Evolutionary conservation across 2,329 filamentous ascomycete species (phyloP).

Genomic region (Didymellaceae sp.): DNA sequence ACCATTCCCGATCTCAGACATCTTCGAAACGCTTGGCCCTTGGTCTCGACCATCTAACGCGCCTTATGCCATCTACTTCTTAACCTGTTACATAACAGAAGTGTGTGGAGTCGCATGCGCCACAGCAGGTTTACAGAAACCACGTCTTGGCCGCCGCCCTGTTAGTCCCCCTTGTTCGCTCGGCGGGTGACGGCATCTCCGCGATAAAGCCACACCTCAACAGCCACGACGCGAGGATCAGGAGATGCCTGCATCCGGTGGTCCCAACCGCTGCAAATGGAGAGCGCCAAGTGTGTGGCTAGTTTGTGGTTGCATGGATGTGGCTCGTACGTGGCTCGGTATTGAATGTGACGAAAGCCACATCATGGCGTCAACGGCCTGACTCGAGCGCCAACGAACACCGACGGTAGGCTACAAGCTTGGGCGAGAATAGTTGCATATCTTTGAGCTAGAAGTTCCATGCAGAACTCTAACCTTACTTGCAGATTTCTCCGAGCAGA

Average conservation of each 20-base stretch:
- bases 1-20: constrained; percentile 6
- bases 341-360: constrained; percentile 7
- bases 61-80: constrained; percentile 6
- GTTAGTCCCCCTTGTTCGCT: constrained; percentile 8
- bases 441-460: constrained; percentile 13
- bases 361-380: constrained; percentile 5
- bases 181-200: constrained; percentile 10
- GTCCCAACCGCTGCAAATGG: not conserved
- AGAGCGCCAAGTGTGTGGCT: constrained; percentile 16
- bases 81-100: constrained; percentile 15
- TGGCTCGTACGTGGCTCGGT: constrained; percentile 9
- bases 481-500: constrained; percentile 15
- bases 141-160: constrained; percentile 13
- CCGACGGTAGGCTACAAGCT: constrained; percentile 13
- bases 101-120: constrained; percentile 8
- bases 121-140: constrained; percentile 6
- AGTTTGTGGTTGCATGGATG: not conserved
- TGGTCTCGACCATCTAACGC: constrained; percentile 1
- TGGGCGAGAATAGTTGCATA: constrained; percentile 3
- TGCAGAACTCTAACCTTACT: constrained; percentile 14
- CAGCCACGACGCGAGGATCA: not conserved
- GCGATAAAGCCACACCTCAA: constrained; percentile 7
- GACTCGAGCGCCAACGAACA: constrained; percentile 9
- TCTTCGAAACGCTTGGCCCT: constrained; percentile 14
- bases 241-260: not conserved